phyloP scores from a whole-genome alignment of 1,284 basidiomycete genomes.

The Boletus putidus region DNA sequence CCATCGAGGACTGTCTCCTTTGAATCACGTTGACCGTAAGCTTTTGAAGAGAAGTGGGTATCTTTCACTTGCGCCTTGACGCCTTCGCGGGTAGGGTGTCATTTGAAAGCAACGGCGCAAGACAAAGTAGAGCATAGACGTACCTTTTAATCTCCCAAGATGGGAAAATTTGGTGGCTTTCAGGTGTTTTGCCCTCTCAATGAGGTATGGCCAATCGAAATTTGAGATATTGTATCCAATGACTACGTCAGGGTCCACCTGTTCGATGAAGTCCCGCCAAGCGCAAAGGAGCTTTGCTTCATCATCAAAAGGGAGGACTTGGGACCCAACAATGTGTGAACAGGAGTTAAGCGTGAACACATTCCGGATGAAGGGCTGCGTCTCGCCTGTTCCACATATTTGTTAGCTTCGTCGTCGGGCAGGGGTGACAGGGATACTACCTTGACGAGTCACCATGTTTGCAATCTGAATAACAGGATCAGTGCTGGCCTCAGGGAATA shows the following conservation, averaged over 20 bases:
- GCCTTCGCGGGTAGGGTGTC: slow-evolving; percentile 46
- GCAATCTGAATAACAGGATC: slow-evolving; percentile 98
- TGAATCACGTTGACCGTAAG: slow-evolving; percentile 92
- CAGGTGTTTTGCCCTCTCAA: slow-evolving; percentile 84
- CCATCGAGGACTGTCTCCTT: slow-evolving; percentile 91
- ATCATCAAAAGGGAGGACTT: slow-evolving; percentile 83
- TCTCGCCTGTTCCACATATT: slow-evolving; percentile 57
- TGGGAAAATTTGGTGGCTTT: slow-evolving; percentile 72
- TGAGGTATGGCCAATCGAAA: slow-evolving; percentile 93
- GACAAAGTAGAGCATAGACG: slow-evolving; percentile 18
- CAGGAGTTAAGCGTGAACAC: slow-evolving; percentile 95
- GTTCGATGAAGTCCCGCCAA: slow-evolving; percentile 85
- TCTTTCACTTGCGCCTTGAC: slow-evolving; percentile 78
- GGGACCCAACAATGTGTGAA: slow-evolving; percentile 90
- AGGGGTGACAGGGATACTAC: slow-evolving; percentile 43
- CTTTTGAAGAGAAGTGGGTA: slow-evolving; percentile 95
- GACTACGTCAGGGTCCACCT: slow-evolving; percentile 89
- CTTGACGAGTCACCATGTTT: slow-evolving; percentile 96
- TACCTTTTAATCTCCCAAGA: slow-evolving; percentile 79
- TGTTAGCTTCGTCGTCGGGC: background rate
- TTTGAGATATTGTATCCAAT: slow-evolving; percentile 92
- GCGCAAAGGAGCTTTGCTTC: slow-evolving; percentile 71
- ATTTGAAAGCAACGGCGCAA: background rate
- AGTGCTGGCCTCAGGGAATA: slow-evolving; percentile 85
- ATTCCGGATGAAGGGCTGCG: slow-evolving; percentile 89